Conservation (phyloP, 169 alveolate genomes). For the Plasmodium gallinaceum region DNA sequence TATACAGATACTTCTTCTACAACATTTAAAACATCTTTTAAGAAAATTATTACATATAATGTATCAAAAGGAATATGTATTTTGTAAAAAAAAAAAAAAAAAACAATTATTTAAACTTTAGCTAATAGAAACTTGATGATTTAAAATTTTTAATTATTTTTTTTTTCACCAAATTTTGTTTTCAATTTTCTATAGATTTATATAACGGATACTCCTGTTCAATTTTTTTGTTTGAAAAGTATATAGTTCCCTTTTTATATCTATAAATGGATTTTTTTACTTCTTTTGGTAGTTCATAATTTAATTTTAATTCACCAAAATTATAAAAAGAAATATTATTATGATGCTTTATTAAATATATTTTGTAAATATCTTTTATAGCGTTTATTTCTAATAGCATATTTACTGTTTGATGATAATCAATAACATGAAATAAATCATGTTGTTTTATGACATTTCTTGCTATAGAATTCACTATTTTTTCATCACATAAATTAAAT, state of each 20-base stretch:
- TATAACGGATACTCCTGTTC: constrained; percentile 60
- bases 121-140: no score
- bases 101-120: no score
- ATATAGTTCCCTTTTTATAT: constrained; percentile 58
- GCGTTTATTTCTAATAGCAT: constrained; percentile 5
- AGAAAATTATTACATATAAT: no score
- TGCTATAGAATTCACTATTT: constrained; percentile 80
- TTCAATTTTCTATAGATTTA: constrained; percentile 21
- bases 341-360: constrained; percentile 45
- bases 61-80: no score
- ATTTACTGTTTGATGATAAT: constrained; percentile 80
- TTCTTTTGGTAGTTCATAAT: constrained; percentile 14
- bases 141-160: not conserved
- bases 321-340: constrained; percentile 66
- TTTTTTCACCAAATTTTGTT: not conserved
- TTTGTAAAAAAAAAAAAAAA: no score
- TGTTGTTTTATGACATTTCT: constrained; percentile 74
- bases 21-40: no score
- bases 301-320: constrained; percentile 43
- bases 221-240: constrained; percentile 49
- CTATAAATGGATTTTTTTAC: constrained; percentile 13
- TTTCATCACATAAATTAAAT: constrained; percentile 50
- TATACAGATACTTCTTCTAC: no score
- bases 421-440: constrained; percentile 78
- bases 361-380: constrained; percentile 51